phyloP scores from a whole-genome alignment of 352 stramenopile species.

The Paralagenidium karlingii region DNA sequence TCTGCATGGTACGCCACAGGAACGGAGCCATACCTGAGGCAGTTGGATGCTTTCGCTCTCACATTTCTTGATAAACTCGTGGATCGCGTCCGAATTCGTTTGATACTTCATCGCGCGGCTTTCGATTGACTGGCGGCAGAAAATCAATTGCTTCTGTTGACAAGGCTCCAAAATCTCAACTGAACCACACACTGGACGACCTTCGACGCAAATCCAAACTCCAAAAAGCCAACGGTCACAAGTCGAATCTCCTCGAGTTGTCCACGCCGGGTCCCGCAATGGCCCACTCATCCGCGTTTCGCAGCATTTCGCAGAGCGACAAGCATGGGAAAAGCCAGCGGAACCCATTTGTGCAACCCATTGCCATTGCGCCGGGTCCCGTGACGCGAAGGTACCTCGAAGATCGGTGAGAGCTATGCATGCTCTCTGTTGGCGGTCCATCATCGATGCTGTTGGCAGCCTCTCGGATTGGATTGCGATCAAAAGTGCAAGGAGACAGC shows the following conservation, averaged over 20 bases:
- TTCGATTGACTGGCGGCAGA: not conserved
- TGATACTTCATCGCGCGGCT: slow-evolving; percentile 18
- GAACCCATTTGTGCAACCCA: no score
- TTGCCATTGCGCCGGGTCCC: no score
- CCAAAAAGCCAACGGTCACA: not conserved
- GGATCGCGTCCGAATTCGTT: slow-evolving; percentile 8
- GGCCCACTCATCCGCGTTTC: not conserved
- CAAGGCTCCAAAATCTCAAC: not conserved
- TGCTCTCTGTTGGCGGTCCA: no score
- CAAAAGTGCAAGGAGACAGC: no score
- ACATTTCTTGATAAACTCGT: slow-evolving; percentile 19
- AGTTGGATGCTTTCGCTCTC: slow-evolving; percentile 23
- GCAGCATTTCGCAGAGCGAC: no score
- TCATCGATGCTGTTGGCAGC: no score
- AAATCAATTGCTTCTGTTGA: not conserved
- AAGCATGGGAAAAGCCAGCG: no score
- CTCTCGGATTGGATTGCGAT: no score
- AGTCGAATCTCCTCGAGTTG: not conserved
- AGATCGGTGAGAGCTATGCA: no score
- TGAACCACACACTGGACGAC: not conserved
- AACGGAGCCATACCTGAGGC: slow-evolving; percentile 13
- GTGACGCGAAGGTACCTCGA: no score
- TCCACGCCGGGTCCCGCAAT: not conserved
- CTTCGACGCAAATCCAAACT: not conserved
- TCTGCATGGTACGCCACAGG: not conserved